These are phyloP conservation scores for Saccharomyces eubayanus DNA, from an alignment of 805 yeast species.

Conservation along the genomic window DNA sequence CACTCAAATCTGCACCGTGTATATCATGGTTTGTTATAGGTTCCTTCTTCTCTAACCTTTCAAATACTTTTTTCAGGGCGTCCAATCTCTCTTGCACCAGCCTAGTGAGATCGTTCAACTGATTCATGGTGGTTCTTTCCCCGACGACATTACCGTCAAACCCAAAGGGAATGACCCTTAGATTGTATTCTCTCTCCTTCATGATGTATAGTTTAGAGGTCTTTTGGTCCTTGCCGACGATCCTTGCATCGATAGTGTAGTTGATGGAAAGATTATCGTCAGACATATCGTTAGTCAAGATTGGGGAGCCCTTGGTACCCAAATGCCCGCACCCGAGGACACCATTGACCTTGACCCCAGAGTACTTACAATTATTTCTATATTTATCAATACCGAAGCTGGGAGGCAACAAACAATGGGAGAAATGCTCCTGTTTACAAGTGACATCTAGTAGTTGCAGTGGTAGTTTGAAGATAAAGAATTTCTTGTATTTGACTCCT, in stretches of 20 bases:
- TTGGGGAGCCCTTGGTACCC: slow-evolving; percentile 44
- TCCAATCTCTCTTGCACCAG: slow-evolving; percentile 11
- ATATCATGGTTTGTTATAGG: slow-evolving; percentile 14
- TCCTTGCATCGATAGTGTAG: slow-evolving; percentile 46
- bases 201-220: slow-evolving; percentile 12
- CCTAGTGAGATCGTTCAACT: slow-evolving; percentile 7
- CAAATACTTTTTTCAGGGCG: slow-evolving; percentile 8
- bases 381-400: slow-evolving; percentile 33
- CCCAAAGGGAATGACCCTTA: slow-evolving; percentile 28
- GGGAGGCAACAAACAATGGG: slow-evolving; percentile 34
- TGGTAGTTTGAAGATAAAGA: slow-evolving; percentile 51
- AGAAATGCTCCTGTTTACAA: slow-evolving; percentile 37
- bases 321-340: slow-evolving; percentile 49
- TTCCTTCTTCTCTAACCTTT: slow-evolving; percentile 8
- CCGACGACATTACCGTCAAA: slow-evolving; percentile 9
- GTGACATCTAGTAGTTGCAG: slow-evolving; percentile 41
- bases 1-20: slow-evolving; percentile 24
- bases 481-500: slow-evolving; percentile 43
- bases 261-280: slow-evolving; percentile 34
- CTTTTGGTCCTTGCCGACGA: slow-evolving; percentile 39
- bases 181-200: slow-evolving; percentile 14
- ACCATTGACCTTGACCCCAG: slow-evolving; percentile 26
- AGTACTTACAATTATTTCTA: slow-evolving; percentile 18
- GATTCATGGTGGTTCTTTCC: slow-evolving; percentile 6
- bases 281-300: slow-evolving; percentile 40